phyloP scores from a whole-genome alignment of 768 basidiomycete species.

The Galerina marginata region DNA sequence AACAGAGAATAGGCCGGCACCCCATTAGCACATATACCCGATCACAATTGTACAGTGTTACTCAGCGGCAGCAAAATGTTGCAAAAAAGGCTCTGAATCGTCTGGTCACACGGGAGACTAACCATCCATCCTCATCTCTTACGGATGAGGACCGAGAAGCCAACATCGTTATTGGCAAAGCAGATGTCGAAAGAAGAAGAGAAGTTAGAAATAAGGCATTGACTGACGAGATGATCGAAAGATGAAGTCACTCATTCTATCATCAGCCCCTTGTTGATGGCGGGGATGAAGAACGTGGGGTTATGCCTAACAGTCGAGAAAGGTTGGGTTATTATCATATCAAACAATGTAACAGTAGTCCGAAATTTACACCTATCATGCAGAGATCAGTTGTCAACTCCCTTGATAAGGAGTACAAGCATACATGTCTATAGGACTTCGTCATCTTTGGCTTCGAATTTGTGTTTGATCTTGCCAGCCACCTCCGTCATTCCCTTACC shows the following conservation, averaged over 20 bases:
- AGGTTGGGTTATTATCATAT: slow-evolving; percentile 24
- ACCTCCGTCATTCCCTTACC: slow-evolving; percentile 89
- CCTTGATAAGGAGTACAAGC: background rate
- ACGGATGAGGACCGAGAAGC: background rate
- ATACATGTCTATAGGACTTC: slow-evolving; percentile 38
- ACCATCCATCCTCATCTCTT: background rate
- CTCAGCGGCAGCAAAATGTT: slow-evolving; percentile 24
- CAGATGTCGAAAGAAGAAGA: slow-evolving; percentile 17
- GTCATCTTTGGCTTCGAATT: slow-evolving; percentile 63
- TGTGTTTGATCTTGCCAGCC: slow-evolving; percentile 72
- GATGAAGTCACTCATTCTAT: slow-evolving; percentile 27
- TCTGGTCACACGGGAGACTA: background rate
- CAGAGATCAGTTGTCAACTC: background rate
- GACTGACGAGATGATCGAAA: slow-evolving; percentile 15
- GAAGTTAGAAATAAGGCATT: slow-evolving; percentile 22
- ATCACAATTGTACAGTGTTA: slow-evolving; percentile 22
- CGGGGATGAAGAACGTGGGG: slow-evolving; percentile 6
- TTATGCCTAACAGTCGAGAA: slow-evolving; percentile 22
- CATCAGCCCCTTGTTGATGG: slow-evolving; percentile 7
- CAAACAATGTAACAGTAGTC: slow-evolving; percentile 18
- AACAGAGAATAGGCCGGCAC: too few species aligned
- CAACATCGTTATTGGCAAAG: slow-evolving; percentile 10
- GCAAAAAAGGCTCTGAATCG: background rate
- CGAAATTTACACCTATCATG: slow-evolving; percentile 25
- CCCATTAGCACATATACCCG: slow-evolving; percentile 4